Percentiles rank a stretch among this genome's conserved stretches.
Conservation (phyloP, 208 protist species). For the Crithidia brevicula region DNA sequence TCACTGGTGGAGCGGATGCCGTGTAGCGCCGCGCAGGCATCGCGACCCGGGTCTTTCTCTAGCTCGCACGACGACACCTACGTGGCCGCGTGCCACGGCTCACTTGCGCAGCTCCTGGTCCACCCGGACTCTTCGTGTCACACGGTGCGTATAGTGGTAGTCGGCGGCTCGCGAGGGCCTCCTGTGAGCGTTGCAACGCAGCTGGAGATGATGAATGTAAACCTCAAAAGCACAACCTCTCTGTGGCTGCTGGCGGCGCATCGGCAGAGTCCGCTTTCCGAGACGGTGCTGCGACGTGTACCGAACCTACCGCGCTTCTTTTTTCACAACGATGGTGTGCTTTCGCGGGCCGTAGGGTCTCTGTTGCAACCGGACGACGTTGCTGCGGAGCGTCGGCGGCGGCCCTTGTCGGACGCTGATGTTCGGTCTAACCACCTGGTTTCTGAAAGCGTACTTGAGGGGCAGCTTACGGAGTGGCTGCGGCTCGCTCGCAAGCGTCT, state of each 20-base stretch:
- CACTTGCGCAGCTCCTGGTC: conserved; percentile 42
- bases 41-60: not conserved
- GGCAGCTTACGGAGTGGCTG: conserved; percentile 65
- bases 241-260: conserved; percentile 48
- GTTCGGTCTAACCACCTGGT: conserved; percentile 24
- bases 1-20: conserved; percentile 25
- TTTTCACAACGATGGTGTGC: conserved; percentile 3
- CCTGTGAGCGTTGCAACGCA: conserved; percentile 49
- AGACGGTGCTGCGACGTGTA: conserved; percentile 1
- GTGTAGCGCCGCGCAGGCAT: not conserved
- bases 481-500: conserved; percentile 48
- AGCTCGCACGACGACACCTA: conserved; percentile 16
- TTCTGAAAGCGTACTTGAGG: conserved; percentile 40
- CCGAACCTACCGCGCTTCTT: conserved; percentile 11
- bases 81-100: conserved; percentile 63
- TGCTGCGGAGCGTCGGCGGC: not conserved
- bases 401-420: conserved; percentile 10
- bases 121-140: not conserved
- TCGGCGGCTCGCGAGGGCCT: conserved; percentile 60
- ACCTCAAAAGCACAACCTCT: conserved; percentile 43
- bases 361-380: conserved; percentile 1
- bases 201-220: conserved; percentile 38
- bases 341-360: conserved; percentile 17
- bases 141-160: conserved; percentile 18
- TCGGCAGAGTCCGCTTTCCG: conserved; percentile 13